Evolutionary conservation across 768 basidiomycete genomes (phyloP), one percentile per base, ranked within the genome.

Genomic region (Boletus rubescentipes): DNA sequence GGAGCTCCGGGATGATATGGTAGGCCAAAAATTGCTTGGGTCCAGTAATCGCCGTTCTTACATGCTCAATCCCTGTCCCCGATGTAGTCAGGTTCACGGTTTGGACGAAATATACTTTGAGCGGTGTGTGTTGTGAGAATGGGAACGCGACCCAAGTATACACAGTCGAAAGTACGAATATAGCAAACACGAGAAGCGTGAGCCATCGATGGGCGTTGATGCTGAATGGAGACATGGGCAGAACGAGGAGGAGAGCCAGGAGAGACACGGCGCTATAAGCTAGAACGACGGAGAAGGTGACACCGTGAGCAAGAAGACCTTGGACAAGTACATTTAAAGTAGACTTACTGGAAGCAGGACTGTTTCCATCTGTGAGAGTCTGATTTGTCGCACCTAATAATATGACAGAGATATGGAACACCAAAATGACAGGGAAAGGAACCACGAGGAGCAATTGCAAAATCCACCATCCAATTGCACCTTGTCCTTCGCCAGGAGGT

Each of bases 91-190:
- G 68, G 44, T 78, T 72, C 7, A 89, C 72, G 2, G 64, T 73
- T 64, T 91, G 90, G 45, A 77, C 76, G 76, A 91, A 92, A 68
- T 77, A 89, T 1, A 90, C 69, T 58, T 89, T 90, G 62, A 91
- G 70, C 0, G 88, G 89, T 5, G 79, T 67, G 20, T 78, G 67
- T 37, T 74, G 69, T 15, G 80, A 79, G 73, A 92, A 91, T 0
- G 89, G 89, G 70, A 84, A 83, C 8, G 67, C 72, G 7, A 77
- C 51, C 65, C 77, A 74, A 47, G 71, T 66, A 60, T 77, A 83
- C 12, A 71, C 48, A 0, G 78, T 79, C 14, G 77, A 72, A 9
- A 76, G 36, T 11, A 79, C 44, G 57, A 85, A 78, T 7, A 81
- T 38, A 9, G 74, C 34, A 21, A 81, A 50, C 9, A 76, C 62